Base-by-base conservation (phyloP, 495 filamentous ascomycete genomes). In the Xylaria telfairii region DNA sequence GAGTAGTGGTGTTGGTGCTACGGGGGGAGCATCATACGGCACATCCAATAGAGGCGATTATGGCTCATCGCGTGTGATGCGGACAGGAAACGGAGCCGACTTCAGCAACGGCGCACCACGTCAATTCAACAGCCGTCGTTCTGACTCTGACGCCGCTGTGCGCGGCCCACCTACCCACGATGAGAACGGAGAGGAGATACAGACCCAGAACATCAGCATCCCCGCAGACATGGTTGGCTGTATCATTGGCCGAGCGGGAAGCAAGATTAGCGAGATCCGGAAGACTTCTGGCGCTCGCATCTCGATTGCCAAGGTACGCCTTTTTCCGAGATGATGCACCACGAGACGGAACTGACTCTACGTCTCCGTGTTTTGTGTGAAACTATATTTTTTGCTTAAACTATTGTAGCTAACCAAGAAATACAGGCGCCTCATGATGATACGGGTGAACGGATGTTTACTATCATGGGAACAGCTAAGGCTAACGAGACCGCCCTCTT, bases 141-240 rank as follows among this genome's bases (percentile, higher is more conserved):
- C 92, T 32, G 93, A 92, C 78, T 92, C 93, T 17, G 94, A 97
- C 81, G 90, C 88, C 47, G 86, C 83, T 78, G 86, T 89, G 67
- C 91, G 92, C 63, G 87, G 87, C 30, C 92, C 91, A 60, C 92
- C 93, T 32, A 91, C 94, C 67, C 89, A 93, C 69, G 94, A 94
- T 66, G 96, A 98, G 78, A 95, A 98, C 67, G 96, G 96, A 57
- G 96, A 99, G 78, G 95, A 97, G 80, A 90, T 98, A 62, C 96
- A 97, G 82, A 99, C 96, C 7, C 96, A 99, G 77, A 98, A 98
- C 82, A 99, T 99, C 85, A 97, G 94, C 83, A 99, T 99, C 76
- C 96, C 96, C 39, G 92, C 96, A 28, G 96, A 99, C 83, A 99
- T 99, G 96, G 96, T 99, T 82, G 96, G 96, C 67, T 99, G 96